These are phyloP conservation scores for Mycena albidolilacea DNA, from an alignment of 768 basidiomycete species.

Conservation along the genomic window DNA sequence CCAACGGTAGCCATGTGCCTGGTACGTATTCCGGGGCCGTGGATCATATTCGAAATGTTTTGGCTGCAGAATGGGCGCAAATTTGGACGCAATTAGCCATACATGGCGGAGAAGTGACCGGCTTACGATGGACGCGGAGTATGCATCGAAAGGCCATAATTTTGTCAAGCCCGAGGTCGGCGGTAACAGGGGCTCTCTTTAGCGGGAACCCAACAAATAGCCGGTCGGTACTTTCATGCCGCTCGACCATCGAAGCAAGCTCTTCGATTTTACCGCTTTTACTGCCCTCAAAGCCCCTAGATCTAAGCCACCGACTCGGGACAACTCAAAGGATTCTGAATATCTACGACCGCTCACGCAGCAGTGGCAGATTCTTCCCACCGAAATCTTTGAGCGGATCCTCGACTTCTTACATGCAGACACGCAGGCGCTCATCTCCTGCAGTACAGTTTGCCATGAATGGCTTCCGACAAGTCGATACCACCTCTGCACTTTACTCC, in stretches of 20 bases:
- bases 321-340: neutral
- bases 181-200: slow-evolving; percentile 15
- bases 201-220: slow-evolving; percentile 2
- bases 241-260: slow-evolving; percentile 24
- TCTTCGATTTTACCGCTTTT: slow-evolving; percentile 27
- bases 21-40: too few species aligned
- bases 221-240: neutral
- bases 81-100: too few species aligned
- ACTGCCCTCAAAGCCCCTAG: slow-evolving; percentile 19
- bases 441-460: slow-evolving; percentile 36
- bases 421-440: slow-evolving; percentile 36
- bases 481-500: slow-evolving; percentile 34
- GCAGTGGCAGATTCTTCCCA: slow-evolving; percentile 29
- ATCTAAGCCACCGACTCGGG: slow-evolving; percentile 8
- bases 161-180: too few species aligned
- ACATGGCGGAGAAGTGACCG: too few species aligned
- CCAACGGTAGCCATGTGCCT: too few species aligned
- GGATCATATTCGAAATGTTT: too few species aligned
- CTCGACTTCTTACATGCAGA: slow-evolving; percentile 41
- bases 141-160: too few species aligned
- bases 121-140: too few species aligned
- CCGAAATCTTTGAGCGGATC: slow-evolving; percentile 41
- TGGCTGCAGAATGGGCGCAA: too few species aligned
- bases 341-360: neutral
- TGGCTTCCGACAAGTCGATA: slow-evolving; percentile 41